These are phyloP conservation scores for Neopestalotiopsis rosae DNA, from an alignment of 2,329 filamentous ascomycete genomes.

Conservation along the genomic window DNA sequence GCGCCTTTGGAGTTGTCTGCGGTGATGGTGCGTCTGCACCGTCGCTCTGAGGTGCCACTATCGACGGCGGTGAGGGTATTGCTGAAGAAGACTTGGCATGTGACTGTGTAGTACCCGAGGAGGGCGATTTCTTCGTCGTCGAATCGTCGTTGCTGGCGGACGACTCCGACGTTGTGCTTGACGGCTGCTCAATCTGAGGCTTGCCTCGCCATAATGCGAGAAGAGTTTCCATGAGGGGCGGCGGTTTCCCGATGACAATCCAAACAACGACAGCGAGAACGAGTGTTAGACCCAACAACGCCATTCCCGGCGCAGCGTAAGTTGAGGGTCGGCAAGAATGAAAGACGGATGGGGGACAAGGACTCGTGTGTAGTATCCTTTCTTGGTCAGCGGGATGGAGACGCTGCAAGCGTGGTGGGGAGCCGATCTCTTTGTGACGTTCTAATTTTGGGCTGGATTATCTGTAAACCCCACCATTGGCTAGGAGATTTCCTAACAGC, in stretches of 20 bases:
- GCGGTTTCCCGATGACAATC: slow-evolving; percentile 56
- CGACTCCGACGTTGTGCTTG: slow-evolving; percentile 20
- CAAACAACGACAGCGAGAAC: slow-evolving; percentile 65
- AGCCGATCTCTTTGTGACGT: background rate
- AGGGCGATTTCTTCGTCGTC: slow-evolving; percentile 14
- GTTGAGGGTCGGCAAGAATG: background rate
- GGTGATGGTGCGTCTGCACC: slow-evolving; percentile 26
- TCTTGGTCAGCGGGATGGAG: background rate
- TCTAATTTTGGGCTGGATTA: slow-evolving; percentile 2
- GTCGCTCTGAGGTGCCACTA: slow-evolving; percentile 26
- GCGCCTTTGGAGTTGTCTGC: slow-evolving; percentile 59
- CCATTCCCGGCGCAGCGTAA: slow-evolving; percentile 45
- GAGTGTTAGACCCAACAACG: slow-evolving; percentile 64
- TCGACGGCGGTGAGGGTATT: slow-evolving; percentile 40
- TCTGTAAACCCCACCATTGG: background rate
- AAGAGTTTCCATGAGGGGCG: slow-evolving; percentile 52
- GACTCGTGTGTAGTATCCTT: background rate
- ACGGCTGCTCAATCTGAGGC: slow-evolving; percentile 33
- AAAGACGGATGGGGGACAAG: background rate
- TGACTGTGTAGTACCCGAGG: background rate
- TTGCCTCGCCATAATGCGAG: slow-evolving; percentile 38
- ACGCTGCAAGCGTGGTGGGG: background rate
- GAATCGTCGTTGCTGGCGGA: slow-evolving; percentile 22
- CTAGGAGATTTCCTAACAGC: background rate
- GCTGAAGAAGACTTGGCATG: slow-evolving; percentile 36